phyloP scores from a whole-genome alignment of 2,329 filamentous ascomycete genomes.

The Alternaria brassicicola region DNA sequence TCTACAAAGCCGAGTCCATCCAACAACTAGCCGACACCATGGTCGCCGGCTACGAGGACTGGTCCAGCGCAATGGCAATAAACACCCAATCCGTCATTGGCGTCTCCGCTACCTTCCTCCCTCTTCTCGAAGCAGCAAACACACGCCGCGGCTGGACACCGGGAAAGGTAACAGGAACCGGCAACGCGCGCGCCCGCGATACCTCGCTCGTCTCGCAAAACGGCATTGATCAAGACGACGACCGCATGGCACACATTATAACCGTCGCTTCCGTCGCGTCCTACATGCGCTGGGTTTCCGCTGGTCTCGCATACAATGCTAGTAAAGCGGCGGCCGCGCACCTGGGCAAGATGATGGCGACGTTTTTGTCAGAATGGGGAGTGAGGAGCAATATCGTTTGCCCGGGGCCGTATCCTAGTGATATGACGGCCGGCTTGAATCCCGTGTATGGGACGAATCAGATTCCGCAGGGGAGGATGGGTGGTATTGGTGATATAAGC shows the following conservation, averaged over 20 bases:
- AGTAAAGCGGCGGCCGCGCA: conserved; percentile 53
- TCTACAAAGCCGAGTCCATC: conserved; percentile 54
- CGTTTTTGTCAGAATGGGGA: conserved; percentile 52
- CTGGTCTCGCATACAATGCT: conserved; percentile 53
- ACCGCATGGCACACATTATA: conserved; percentile 55
- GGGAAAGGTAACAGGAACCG: conserved; percentile 40
- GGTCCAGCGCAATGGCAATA: conserved; percentile 50
- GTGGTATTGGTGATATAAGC: conserved; percentile 55
- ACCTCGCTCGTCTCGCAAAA: conserved; percentile 21
- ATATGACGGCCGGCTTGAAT: conserved; percentile 48
- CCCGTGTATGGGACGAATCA: conserved; percentile 42
- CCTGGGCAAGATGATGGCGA: conserved; percentile 53
- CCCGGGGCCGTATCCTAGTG: conserved; percentile 53
- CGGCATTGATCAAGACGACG: conserved; percentile 39
- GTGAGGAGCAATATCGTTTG: conserved; percentile 56
- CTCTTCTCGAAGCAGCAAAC: conserved; percentile 54
- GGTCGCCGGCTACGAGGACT: conserved; percentile 39
- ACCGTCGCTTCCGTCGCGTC: conserved; percentile 52
- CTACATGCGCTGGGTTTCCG: conserved; percentile 47
- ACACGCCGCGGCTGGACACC: conserved; percentile 49
- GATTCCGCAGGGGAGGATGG: conserved; percentile 51
- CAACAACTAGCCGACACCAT: conserved; percentile 52
- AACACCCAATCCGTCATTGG: conserved; percentile 55
- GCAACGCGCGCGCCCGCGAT: conserved; percentile 33
- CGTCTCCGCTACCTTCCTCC: conserved; percentile 54